Base-by-base conservation (phyloP, 495 filamentous ascomycete species). In the Astrothelium subdiscretum region DNA sequence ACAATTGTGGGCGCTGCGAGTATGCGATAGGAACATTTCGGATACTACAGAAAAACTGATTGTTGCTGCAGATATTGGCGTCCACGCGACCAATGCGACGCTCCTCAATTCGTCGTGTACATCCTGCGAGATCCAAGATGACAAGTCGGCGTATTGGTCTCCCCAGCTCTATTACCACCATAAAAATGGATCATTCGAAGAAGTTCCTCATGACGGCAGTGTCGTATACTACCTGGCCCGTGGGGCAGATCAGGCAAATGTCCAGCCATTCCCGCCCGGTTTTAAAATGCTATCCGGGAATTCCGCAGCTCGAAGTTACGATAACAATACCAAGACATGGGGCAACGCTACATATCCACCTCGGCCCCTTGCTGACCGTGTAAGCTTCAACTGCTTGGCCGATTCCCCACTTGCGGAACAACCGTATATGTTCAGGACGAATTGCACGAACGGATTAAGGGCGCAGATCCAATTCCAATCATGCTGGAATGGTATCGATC, bases 71-170 rank as follows among this genome's bases (percentile, higher is more conserved):
- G 78, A 68, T n/a, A 83, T 88, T 68, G 73, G 70, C 29, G 61
- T 74, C 15, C 68, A 65, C 32, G 67, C 81, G 31, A 76, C 67
- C 5, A 81, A 78, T 54, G 73, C 77, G 11, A 74, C 79, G n/a
- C 76, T 89, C 11, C 43, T 74, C 12, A 70, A 72, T 51, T 83
- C 76, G 43, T 73, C 75, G 13, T 89, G 86, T 69, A 87, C 84
- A 2, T 85, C 83, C 11, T 90, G 87, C 66, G 76, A 77, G 63
- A 81, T 87, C 31, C 72, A 73, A 18, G 73, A 84, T 69, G 87
- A 90, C 72, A 85, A 78, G 65, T 89, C 86, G 27, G 82, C 78
- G 5, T 90, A 90, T 72, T 89, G 86, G 86, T 80, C 79, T 38
- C 87, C 87, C 0, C 72, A 71, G 8, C 64, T 89, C 20, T 89